Percentiles rank a stretch among this genome's conserved stretches.
Evolutionary conservation across 2,329 filamentous ascomycete species (phyloP).

Genomic region (Sphaerulina vaccinii): DNA sequence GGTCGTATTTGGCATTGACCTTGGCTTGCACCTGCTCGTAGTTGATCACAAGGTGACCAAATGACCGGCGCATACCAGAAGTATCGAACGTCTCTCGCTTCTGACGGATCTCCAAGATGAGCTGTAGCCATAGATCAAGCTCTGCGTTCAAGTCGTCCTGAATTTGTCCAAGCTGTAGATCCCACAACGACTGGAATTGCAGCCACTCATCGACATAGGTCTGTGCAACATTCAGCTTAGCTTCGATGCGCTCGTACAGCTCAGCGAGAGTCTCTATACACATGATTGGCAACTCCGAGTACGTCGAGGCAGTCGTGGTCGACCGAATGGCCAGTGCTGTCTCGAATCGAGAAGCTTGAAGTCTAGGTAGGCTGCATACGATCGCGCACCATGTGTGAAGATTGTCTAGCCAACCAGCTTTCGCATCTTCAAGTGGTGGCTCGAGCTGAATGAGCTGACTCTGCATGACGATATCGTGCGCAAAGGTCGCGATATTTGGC

Average conservation of each 20-base stretch:
- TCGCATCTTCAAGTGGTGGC: constrained; percentile 85
- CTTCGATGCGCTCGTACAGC: constrained; percentile 81
- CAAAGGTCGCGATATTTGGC: constrained; percentile 68
- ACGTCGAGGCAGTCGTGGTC: constrained; percentile 66
- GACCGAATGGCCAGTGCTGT: constrained; percentile 68
- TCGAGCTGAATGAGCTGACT: constrained; percentile 98
- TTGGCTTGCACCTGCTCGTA: constrained; percentile 99
- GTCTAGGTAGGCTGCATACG: constrained; percentile 87
- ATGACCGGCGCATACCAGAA: constrained; percentile 86
- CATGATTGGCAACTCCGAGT: constrained; percentile 78
- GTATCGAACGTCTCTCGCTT: constrained; percentile 96
- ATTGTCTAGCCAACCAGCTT: constrained; percentile 89
- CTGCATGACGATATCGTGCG: constrained; percentile 94
- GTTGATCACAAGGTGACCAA: constrained; percentile 92
- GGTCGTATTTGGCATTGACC: constrained; percentile 98
- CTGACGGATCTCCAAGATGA: constrained; percentile 96
- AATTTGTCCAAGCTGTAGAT: constrained; percentile 92
- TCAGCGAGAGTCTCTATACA: constrained; percentile 76
- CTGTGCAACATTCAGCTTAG: constrained; percentile 75
- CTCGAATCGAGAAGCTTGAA: constrained; percentile 93
- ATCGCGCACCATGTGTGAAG: constrained; percentile 91
- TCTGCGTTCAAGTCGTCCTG: constrained; percentile 90
- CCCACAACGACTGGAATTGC: constrained; percentile 97
- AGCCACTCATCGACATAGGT: constrained; percentile 96
- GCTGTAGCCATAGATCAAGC: constrained; percentile 86